Evolutionary conservation across 768 basidiomycete genomes (phyloP), one percentile per base, ranked within the genome.

Genomic region (Auricularia cornea): DNA sequence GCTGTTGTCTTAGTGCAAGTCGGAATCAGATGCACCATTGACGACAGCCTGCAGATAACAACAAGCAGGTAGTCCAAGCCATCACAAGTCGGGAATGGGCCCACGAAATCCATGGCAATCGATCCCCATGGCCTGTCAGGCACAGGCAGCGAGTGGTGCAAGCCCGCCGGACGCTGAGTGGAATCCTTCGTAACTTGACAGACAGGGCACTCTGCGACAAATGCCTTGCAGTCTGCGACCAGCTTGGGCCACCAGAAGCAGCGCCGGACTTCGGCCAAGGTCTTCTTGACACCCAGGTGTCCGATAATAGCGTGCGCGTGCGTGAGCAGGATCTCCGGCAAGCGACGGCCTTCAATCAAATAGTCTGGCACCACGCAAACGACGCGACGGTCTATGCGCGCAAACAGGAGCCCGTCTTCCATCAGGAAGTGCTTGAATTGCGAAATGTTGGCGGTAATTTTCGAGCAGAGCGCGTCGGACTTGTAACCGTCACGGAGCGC

Each of bases 161-260:
- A 20, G 2, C 65, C 63, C 8, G 29, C 4, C 6, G 65, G 65
- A 3, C 29, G 23, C 31, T 63, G 62, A 1, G n/a, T 59, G n/a
- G 40, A 30, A 1, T 28, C 31, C 28, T 70, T 71, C 12, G 29
- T 31, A 10, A 57, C 30, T 23, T 68, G 67, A 40, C 70, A 72
- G 5, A 28, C 63, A 0, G 72, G 65, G 61, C 77, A 78, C 4
- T 66, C 61, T 0, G 48, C 6, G 8, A 76, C 66, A 61, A 74
- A 77, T 20, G 66, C 60, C 2, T 63, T 23, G 31, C 77, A 63
- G 63, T 70, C 68, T 28, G 52, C n/a, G 4, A 30, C 10, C 61
- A 71, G 64, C 3, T 18, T n/a, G 2, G 70, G 70, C 72, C 70
- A 76, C 62, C 65, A 69, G 61, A 52, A 74, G 3, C 70, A 35